A percentile compares a stretch with the other conserved stretches of the same genome.
phyloP scores from a whole-genome alignment of 495 filamentous ascomycete genomes.

The Penicilliopsis zonata region DNA sequence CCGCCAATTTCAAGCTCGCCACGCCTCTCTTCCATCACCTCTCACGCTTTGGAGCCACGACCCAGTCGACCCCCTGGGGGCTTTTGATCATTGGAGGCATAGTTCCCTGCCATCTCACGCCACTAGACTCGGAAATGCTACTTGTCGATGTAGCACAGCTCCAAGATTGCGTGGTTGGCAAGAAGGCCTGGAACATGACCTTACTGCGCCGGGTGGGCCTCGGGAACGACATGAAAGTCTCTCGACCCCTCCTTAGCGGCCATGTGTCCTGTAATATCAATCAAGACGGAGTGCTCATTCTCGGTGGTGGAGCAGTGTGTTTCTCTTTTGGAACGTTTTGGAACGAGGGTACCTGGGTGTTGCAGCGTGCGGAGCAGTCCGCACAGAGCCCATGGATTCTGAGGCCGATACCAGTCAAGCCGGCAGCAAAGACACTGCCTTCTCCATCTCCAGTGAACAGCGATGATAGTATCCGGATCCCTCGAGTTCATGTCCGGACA shows the following conservation, averaged over 20 bases:
- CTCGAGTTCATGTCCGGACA: slow-evolving; percentile 36
- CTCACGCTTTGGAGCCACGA: slow-evolving; percentile 20
- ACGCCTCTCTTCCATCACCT: slow-evolving; percentile 12
- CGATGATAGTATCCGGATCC: slow-evolving; percentile 18
- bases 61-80: slow-evolving; percentile 21
- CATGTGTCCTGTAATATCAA: slow-evolving; percentile 38
- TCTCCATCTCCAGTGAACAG: slow-evolving; percentile 2
- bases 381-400: slow-evolving; percentile 13
- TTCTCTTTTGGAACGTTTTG: slow-evolving; percentile 79
- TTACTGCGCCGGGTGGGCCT: slow-evolving; percentile 14
- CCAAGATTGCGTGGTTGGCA: slow-evolving; percentile 4
- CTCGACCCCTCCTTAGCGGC: slow-evolving; percentile 56
- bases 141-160: slow-evolving; percentile 14
- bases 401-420: slow-evolving; percentile 6
- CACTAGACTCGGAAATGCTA: slow-evolving; percentile 23
- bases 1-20: slow-evolving; percentile 8
- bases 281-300: slow-evolving; percentile 39
- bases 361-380: slow-evolving; percentile 13
- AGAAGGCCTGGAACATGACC: slow-evolving; percentile 5
- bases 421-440: slow-evolving; percentile 1
- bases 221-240: slow-evolving; percentile 6
- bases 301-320: slow-evolving; percentile 78
- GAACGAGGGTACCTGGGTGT: slow-evolving; percentile 46
- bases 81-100: slow-evolving; percentile 32
- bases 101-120: slow-evolving; percentile 16